Percentiles rank a stretch among this genome's conserved stretches.
phyloP scores from a whole-genome alignment of 768 basidiomycete genomes.

The Termitomyces sp. region DNA sequence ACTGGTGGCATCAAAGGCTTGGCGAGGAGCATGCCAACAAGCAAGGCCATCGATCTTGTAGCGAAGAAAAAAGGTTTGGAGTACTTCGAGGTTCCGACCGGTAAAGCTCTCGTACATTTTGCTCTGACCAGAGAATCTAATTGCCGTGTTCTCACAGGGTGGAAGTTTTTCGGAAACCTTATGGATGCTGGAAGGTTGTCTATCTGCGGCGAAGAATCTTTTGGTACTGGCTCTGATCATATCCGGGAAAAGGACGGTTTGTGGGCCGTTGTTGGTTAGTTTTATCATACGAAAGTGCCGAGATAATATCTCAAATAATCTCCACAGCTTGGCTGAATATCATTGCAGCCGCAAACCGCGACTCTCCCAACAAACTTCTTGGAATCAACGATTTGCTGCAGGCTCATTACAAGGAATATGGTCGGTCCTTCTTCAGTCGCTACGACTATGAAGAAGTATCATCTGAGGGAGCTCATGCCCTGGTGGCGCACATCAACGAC shows the following conservation, averaged over 20 bases:
- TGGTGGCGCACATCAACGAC: slow-evolving; percentile 76
- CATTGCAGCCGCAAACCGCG: slow-evolving; percentile 81
- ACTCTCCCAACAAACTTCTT: slow-evolving; percentile 69
- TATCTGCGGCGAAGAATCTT: slow-evolving; percentile 98
- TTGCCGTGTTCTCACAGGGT: slow-evolving; percentile 48
- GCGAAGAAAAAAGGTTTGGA: slow-evolving; percentile 92
- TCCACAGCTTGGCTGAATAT: slow-evolving; percentile 93
- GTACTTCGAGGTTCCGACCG: slow-evolving; percentile 95
- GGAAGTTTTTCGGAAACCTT: slow-evolving; percentile 99
- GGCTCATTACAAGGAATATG: slow-evolving; percentile 88
- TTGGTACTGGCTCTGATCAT: slow-evolving; percentile 99
- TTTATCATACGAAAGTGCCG: background rate
- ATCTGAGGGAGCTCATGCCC: slow-evolving; percentile 82
- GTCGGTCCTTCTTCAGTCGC: slow-evolving; percentile 96
- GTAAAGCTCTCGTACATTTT: slow-evolving; percentile 29
- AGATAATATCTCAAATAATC: background rate
- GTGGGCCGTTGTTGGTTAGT: slow-evolving; percentile 89
- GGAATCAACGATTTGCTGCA: slow-evolving; percentile 91
- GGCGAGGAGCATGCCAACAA: slow-evolving; percentile 96
- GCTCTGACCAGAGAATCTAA: background rate
- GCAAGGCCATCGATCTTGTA: slow-evolving; percentile 94
- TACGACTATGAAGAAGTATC: slow-evolving; percentile 99
- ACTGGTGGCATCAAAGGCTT: slow-evolving; percentile 90
- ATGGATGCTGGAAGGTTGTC: slow-evolving; percentile 99
- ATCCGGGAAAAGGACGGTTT: slow-evolving; percentile 99